These are phyloP conservation scores for Calophaca sinica DNA, from an alignment of 306 rosid genomes.

Conservation along the genomic window DNA sequence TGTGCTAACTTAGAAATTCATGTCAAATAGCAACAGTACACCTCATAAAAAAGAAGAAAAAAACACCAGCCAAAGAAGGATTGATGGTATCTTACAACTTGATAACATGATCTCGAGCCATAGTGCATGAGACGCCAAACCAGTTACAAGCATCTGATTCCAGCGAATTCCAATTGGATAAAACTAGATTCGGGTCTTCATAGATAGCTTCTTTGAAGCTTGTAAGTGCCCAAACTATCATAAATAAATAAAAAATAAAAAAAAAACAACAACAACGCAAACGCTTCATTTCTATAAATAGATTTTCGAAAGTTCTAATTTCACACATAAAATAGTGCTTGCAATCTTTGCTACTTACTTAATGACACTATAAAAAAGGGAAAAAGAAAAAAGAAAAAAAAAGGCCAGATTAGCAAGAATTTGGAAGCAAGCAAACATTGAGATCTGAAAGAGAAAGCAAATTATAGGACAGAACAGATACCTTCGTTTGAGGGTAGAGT, in stretches of 20 bases:
- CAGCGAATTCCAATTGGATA: constrained; percentile 75
- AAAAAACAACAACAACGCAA: constrained; percentile 32
- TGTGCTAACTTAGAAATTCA: constrained; percentile 38
- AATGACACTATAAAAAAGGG: not conserved
- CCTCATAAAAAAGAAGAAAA: not conserved
- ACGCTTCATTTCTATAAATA: constrained; percentile 25
- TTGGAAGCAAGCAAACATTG: not conserved
- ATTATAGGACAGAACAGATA: constrained; percentile 19
- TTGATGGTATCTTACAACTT: constrained; percentile 70
- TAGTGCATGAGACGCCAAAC: constrained; percentile 75
- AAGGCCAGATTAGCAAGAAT: constrained; percentile 10
- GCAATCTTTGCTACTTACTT: constrained; percentile 4
- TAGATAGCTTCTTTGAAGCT: constrained; percentile 74
- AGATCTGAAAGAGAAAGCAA: constrained; percentile 63
- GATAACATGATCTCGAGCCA: constrained; percentile 68
- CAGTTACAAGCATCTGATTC: constrained; percentile 87
- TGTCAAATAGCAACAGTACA: constrained; percentile 31
- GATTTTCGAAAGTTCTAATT: constrained; percentile 27
- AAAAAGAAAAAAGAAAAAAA: not conserved
- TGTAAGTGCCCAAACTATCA: constrained; percentile 71
- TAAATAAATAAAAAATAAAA: constrained; percentile 38
- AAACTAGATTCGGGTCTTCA: constrained; percentile 79
- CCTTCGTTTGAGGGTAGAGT: constrained; percentile 74
- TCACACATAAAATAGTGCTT: constrained; percentile 21
- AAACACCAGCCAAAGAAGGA: not conserved